A percentile compares a stretch with the other conserved stretches of the same genome.
These are phyloP conservation scores for Nakazawaea populi DNA, from an alignment of 805 yeast genomes.

Conservation along the genomic window DNA sequence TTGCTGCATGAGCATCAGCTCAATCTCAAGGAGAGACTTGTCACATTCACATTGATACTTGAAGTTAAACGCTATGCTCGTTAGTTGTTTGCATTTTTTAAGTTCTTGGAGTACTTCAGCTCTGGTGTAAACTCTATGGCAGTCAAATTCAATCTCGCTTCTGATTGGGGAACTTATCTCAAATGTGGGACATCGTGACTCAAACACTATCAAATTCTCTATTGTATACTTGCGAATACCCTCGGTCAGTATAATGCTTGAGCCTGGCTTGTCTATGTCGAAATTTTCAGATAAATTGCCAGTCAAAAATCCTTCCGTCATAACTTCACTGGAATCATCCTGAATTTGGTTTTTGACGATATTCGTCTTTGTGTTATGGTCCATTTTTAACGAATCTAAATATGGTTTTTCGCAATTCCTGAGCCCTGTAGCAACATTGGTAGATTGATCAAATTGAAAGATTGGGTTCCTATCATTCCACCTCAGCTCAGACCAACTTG, in stretches of 20 bases:
- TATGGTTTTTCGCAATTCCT: too few species aligned
- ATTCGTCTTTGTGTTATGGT: neutral
- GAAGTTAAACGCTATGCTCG: neutral
- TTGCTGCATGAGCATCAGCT: conserved; percentile 18
- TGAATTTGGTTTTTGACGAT: too few species aligned
- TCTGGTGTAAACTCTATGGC: neutral
- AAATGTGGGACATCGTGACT: neutral
- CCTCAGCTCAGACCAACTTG: neutral
- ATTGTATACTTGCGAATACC: neutral
- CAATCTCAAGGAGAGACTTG: conserved; percentile 14
- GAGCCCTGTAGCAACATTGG: too few species aligned
- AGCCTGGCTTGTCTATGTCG: neutral
- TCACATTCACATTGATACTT: neutral
- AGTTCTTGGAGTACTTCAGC: neutral
- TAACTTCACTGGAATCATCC: neutral
- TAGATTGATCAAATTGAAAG: too few species aligned
- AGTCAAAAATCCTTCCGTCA: neutral
- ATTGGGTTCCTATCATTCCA: neutral
- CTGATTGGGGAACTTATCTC: too few species aligned
- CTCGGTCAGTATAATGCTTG: neutral
- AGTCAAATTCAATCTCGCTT: neutral
- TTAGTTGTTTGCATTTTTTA: neutral
- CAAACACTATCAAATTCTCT: neutral
- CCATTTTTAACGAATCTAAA: neutral
- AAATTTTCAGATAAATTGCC: neutral